Base-by-base conservation (phyloP, 345 rosid genomes). In the Conringia planisiliqua region DNA sequence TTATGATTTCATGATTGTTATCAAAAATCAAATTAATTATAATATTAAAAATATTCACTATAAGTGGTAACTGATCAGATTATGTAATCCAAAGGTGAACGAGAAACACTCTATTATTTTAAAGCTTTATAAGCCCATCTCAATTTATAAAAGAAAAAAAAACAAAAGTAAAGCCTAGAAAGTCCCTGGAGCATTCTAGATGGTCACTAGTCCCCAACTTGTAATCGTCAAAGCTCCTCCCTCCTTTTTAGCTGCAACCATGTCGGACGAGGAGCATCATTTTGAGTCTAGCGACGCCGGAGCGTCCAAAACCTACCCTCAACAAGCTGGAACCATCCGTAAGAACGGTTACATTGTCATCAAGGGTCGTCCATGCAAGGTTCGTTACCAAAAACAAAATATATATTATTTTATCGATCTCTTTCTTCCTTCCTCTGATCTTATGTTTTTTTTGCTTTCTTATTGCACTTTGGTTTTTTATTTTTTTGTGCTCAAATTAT, bases 241-340 rank as follows among this genome's bases (percentile, higher is more conserved):
- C 14, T 61, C 35, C 20, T 3, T 54, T 11, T 40, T 61, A 43
- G 10, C 59, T 18, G 43, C 68, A 35, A 54, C 58, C 57, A 86
- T 86, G 90, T 86, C 90, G 20, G 90, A 88, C 80, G 88, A 88
- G 57, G 90, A 88, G 66, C 93, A 84, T 57, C 86, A 85, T 52
- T 86, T 88, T 29, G 90, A 88, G 40, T 86, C 90, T 0, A 88
- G 87, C 5, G 90, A 86, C 61, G 90, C 90, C 50, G 93, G 89
- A 64, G 90, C 93, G 7, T 88, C 93, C 32, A 88, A 86, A 68
- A 88, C 90, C 2, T 86, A 61, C 30, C 93, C 89, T 7, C 87
- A 85, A 77, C 93, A 86, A 71, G 93, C 93, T 20, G 90, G 90
- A 24, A 82, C 88, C 56, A 82, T 88, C 62, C 88, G 93, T 36